Conservation (phyloP, 495 filamentous ascomycete species). For the Massariosphaeria phaeospora region DNA sequence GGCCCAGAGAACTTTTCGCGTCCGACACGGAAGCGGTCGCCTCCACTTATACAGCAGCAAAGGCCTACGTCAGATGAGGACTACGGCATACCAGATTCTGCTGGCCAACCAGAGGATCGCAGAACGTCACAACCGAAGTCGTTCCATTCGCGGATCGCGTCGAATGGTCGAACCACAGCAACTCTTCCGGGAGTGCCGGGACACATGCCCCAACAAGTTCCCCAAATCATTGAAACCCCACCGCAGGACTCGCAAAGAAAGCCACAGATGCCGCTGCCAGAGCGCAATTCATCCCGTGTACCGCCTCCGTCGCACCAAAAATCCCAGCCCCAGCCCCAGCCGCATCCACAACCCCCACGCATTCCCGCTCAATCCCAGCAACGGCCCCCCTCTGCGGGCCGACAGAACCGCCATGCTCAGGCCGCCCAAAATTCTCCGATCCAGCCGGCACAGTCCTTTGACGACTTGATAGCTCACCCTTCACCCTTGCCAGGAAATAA, state of each 20-base stretch:
- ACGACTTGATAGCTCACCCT: slow-evolving; percentile 59
- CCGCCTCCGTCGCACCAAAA: slow-evolving; percentile 15
- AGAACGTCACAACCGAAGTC: slow-evolving; percentile 25
- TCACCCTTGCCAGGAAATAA: slow-evolving; percentile 66
- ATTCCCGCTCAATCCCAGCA: slow-evolving; percentile 12
- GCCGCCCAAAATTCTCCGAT: slow-evolving; percentile 18
- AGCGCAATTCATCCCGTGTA: slow-evolving; percentile 39
- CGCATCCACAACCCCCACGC: slow-evolving; percentile 16
- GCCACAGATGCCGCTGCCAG: slow-evolving; percentile 31
- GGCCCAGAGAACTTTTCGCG: slow-evolving; percentile 36
- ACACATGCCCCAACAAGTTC: slow-evolving; percentile 27
- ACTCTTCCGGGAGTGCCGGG: slow-evolving; percentile 39
- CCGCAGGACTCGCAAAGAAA: slow-evolving; percentile 25
- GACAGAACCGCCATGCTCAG: slow-evolving; percentile 9
- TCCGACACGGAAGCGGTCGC: slow-evolving; percentile 29
- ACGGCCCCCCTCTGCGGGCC: slow-evolving; percentile 12
- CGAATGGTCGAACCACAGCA: slow-evolving; percentile 42
- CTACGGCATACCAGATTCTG: slow-evolving; percentile 1
- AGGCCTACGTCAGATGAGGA: slow-evolving; percentile 13
- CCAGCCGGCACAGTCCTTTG: slow-evolving; percentile 46
- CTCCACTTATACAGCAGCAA: slow-evolving; percentile 4
- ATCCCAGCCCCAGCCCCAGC: neutral
- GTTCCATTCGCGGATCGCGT: slow-evolving; percentile 43
- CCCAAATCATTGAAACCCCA: slow-evolving; percentile 42
- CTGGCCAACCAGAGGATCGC: slow-evolving; percentile 4